Percentiles rank a stretch among this genome's conserved stretches.
Conservation (phyloP, 257 asterid genomes). For the Knoxia roxburghii region DNA sequence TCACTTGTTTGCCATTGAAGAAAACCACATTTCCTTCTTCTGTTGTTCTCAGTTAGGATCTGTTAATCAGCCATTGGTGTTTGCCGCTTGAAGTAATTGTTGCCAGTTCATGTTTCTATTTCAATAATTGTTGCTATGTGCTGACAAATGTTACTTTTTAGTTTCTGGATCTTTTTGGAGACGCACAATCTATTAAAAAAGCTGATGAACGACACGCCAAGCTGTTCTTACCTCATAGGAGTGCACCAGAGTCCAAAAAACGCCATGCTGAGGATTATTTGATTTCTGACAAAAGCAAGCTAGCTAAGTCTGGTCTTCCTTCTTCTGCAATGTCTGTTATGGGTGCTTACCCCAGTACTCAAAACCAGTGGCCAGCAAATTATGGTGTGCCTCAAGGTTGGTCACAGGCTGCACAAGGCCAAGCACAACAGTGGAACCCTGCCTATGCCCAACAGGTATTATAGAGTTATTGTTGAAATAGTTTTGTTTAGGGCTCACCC, state of each 20-base stretch:
- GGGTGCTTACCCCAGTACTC: slow-evolving; percentile 70
- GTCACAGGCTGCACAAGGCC: slow-evolving; percentile 84
- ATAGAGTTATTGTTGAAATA: slow-evolving; percentile 10
- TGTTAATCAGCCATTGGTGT: too few species aligned
- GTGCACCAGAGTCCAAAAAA: slow-evolving; percentile 76
- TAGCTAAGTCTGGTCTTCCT: slow-evolving; percentile 51
- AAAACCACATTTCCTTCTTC: background rate
- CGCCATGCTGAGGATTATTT: slow-evolving; percentile 86
- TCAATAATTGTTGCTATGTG: background rate
- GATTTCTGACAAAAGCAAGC: slow-evolving; percentile 66
- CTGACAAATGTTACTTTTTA: slow-evolving; percentile 26
- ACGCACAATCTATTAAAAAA: slow-evolving; percentile 55
- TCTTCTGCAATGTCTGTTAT: slow-evolving; percentile 54
- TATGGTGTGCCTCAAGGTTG: slow-evolving; percentile 81
- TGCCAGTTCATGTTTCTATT: slow-evolving; percentile 9
- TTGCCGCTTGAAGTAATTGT: background rate
- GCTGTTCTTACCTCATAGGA: slow-evolving; percentile 70
- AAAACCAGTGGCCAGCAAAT: slow-evolving; percentile 81
- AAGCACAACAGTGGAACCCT: slow-evolving; percentile 74
- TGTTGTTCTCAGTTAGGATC: background rate
- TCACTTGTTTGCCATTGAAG: background rate
- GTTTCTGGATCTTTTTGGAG: slow-evolving; percentile 97
- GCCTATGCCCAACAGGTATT: slow-evolving; percentile 87
- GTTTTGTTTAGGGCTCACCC: background rate
- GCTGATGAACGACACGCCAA: slow-evolving; percentile 84